phyloP scores from a whole-genome alignment of 108 stramenopile genomes.

The Seminavis robusta region DNA sequence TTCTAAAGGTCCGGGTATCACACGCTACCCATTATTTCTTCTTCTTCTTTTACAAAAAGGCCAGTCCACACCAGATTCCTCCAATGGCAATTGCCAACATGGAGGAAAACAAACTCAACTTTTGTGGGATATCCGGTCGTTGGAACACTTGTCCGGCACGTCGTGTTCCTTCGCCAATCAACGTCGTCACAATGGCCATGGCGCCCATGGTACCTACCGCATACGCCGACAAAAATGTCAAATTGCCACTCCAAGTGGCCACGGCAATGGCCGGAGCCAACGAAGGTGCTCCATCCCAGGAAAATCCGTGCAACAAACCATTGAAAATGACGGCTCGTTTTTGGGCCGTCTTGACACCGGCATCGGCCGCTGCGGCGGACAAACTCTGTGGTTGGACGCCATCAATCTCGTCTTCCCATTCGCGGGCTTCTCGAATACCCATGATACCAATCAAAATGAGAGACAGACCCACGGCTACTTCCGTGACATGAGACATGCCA shows the following conservation, averaged over 20 bases:
- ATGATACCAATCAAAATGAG: conserved; percentile 89
- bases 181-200: conserved; percentile 80
- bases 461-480: conserved; percentile 86
- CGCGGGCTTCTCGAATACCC: conserved; percentile 88
- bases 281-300: conserved; percentile 95
- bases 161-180: conserved; percentile 86
- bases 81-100: conserved; percentile 81
- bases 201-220: conserved; percentile 89
- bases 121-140: conserved; percentile 85
- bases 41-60: conserved; percentile 34
- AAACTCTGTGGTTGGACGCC: conserved; percentile 22
- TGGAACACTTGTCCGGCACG: conserved; percentile 71
- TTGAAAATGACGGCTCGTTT: conserved; percentile 93
- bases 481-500: conserved; percentile 52
- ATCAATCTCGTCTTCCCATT: conserved; percentile 42
- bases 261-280: conserved; percentile 92
- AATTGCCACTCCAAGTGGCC: conserved; percentile 79
- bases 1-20: no score
- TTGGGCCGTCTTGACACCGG: conserved; percentile 11
- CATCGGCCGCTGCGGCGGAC: conserved; percentile 27
- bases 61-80: conserved; percentile 77
- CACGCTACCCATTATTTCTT: no score
- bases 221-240: conserved; percentile 90
- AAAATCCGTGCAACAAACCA: conserved; percentile 93
- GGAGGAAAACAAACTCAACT: conserved; percentile 70